These are phyloP conservation scores for slime mould (Dictyostelium discoideum) DNA, from an alignment of 78 protist genomes.

Conservation along the genomic window dicty_2.7 NC_007088.5:5215001-5215500, in stretches of 20 bases:
- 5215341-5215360: slow-evolving; percentile 44
- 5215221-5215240: slow-evolving; percentile 65
- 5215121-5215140: not conserved
- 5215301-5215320: slow-evolving; percentile 83
- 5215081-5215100: not conserved
- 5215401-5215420: slow-evolving; percentile 90
- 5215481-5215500: slow-evolving; percentile 92
- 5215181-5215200: slow-evolving; percentile 65
- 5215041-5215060: slow-evolving; percentile 26
- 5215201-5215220: slow-evolving; percentile 57
- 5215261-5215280: slow-evolving; percentile 89
- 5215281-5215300: slow-evolving; percentile 82
- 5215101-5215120: not conserved
- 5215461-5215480: slow-evolving; percentile 93
- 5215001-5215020: slow-evolving; percentile 63
- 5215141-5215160: slow-evolving; percentile 29
- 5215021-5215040: slow-evolving; percentile 62
- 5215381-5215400: slow-evolving; percentile 83
- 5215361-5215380: slow-evolving; percentile 90
- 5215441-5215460: slow-evolving; percentile 82
- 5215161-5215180: slow-evolving; percentile 52
- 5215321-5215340: slow-evolving; percentile 71
- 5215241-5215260: slow-evolving; percentile 81
- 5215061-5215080: slow-evolving; percentile 20
- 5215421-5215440: slow-evolving; percentile 85